These are phyloP conservation scores for Parmelia sp. DNA, from an alignment of 495 filamentous ascomycete genomes.

Conservation along the genomic window DNA sequence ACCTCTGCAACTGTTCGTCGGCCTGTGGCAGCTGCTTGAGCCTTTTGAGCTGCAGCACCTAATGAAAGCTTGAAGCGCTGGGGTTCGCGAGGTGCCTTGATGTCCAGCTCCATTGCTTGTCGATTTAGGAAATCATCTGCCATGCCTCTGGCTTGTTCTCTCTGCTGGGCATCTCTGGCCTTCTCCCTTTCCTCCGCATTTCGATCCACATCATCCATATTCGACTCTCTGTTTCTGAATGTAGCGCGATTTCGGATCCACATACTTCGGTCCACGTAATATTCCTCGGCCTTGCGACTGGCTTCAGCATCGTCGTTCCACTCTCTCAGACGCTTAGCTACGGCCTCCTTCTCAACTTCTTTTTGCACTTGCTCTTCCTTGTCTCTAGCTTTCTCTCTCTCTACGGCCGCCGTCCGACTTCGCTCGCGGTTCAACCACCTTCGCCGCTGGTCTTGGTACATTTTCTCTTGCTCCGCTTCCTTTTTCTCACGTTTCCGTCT, in stretches of 20 bases:
- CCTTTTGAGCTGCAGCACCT: conserved; percentile 77
- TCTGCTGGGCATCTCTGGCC: conserved; percentile 59
- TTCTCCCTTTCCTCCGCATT: conserved; percentile 68
- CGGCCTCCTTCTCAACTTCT: conserved; percentile 57
- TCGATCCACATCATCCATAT: conserved; percentile 75
- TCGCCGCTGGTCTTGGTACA: conserved; percentile 78
- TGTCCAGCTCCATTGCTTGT: conserved; percentile 77
- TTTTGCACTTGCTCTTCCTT: conserved; percentile 56
- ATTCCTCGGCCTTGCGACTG: conserved; percentile 64
- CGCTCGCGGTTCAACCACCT: conserved; percentile 87
- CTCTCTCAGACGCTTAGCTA: conserved; percentile 65
- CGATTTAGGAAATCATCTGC: conserved; percentile 90
- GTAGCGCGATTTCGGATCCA: conserved; percentile 78
- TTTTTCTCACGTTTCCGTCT: conserved; percentile 63
- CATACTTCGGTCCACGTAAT: conserved; percentile 74
- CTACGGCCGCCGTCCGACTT: conserved; percentile 71
- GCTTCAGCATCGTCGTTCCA: conserved; percentile 87
- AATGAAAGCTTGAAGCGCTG: conserved; percentile 92
- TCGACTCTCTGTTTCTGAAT: conserved; percentile 65
- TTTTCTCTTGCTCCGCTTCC: conserved; percentile 67
- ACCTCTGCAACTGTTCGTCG: conserved; percentile 86
- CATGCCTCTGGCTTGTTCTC: conserved; percentile 74
- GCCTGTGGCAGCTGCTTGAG: conserved; percentile 59
- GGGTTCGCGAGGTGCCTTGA: conserved; percentile 59
- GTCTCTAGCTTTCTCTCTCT: conserved; percentile 74